These are phyloP conservation scores for Voacanga thouarsii DNA, from an alignment of 257 asterid species.

Conservation along the genomic window DNA sequence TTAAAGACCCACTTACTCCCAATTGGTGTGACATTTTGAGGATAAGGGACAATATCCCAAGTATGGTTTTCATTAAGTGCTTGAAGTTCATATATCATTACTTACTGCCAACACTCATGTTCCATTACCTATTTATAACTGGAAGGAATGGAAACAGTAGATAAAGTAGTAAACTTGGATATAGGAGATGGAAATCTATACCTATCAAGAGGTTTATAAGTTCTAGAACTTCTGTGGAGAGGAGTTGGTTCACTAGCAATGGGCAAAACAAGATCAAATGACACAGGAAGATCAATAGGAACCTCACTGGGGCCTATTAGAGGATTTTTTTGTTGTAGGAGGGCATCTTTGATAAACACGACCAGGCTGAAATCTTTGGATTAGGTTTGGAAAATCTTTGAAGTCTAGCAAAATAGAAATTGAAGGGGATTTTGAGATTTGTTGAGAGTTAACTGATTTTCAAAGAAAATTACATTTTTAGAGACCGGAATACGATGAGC, in stretches of 20 bases:
- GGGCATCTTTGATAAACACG: not conserved
- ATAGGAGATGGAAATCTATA: not conserved
- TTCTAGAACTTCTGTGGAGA: not conserved
- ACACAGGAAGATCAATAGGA: not conserved
- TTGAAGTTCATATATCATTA: no score
- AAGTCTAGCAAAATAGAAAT: no score
- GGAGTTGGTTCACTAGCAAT: not conserved
- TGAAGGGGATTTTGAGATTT: no score
- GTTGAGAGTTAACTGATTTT: no score
- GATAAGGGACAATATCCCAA: no score
- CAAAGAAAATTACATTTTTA: no score
- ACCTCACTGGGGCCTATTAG: not conserved
- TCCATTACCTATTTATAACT: not conserved
- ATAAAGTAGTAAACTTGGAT: not conserved
- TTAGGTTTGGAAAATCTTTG: no score
- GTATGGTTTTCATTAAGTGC: no score
- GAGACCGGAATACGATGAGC: no score
- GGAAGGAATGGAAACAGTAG: not conserved
- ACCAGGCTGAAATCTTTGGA: no score
- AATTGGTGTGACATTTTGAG: no score
- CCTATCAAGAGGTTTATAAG: not conserved
- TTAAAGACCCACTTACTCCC: no score
- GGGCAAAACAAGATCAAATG: not conserved
- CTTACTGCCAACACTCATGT: not conserved
- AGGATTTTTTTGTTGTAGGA: not conserved